A percentile compares a stretch with the other conserved stretches of the same genome.
Conservation (phyloP, 1,284 basidiomycete species). For the Malassezia arunalokei region DNA sequence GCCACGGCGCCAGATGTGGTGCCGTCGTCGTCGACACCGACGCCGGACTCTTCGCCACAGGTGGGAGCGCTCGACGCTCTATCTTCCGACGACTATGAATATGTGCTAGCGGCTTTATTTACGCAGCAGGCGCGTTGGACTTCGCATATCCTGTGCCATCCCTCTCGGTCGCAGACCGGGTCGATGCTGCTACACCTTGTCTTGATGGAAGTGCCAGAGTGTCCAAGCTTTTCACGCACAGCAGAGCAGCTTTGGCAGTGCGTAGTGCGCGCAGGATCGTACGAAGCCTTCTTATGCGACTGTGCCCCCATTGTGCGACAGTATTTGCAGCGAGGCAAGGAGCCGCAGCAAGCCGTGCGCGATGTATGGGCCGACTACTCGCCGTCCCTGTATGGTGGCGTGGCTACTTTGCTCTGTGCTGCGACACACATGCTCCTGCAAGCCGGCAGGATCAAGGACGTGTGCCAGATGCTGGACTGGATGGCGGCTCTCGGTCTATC, state of each 20-base stretch:
- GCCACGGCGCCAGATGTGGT: background rate
- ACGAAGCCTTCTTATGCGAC: conserved; percentile 6
- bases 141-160: conserved; percentile 11
- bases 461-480: conserved; percentile 19
- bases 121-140: conserved; percentile 8
- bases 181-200: conserved; percentile 5
- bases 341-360: background rate
- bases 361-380: conserved; percentile 14
- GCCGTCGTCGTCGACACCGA: background rate
- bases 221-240: background rate
- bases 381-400: conserved; percentile 17
- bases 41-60: conserved; percentile 7
- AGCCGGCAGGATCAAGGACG: conserved; percentile 12
- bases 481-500: conserved; percentile 4
- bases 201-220: background rate
- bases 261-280: conserved; percentile 5
- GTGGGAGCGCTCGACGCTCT: background rate
- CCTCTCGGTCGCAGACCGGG: background rate
- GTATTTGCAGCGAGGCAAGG: background rate
- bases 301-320: conserved; percentile 3
- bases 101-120: conserved; percentile 3
- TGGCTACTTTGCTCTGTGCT: conserved; percentile 19
- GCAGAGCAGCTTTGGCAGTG: conserved; percentile 2
- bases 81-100: background rate
- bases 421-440: conserved; percentile 22